Base-by-base conservation (phyloP, 2,329 filamentous ascomycete genomes). In the Harringtonia aguacate region DNA sequence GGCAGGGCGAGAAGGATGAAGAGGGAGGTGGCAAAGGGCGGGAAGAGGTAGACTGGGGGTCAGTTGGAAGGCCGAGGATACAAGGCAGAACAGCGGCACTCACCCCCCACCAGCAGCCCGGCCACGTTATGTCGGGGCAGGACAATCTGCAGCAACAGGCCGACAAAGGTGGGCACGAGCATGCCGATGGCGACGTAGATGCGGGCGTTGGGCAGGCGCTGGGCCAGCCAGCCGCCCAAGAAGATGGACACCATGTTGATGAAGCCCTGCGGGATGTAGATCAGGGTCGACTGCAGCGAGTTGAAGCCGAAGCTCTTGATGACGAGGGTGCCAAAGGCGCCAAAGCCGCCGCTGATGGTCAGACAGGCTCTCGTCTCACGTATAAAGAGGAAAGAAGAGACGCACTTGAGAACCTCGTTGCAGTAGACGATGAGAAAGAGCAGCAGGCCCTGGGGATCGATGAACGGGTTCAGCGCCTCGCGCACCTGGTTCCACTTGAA, bases 401-500 rank as follows among this genome's bases (percentile, higher is more conserved):
- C 24, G 10, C 24, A 27, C 24, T 51, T 54, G 30, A 36, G 9
- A 8, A 28, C 21, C 15, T 39, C 36, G 24, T 39, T 39, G 27
- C 14, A 29, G 36, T 21, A 20, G 15, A 28, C 17, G 24, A 17
- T 18, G 15, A 39, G 21, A 20, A 39, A 39, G 22, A 39, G 36
- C 36, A 39, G 36, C 36, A n/a, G 18, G 22, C 14, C 36, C 21
- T 39, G 36, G 13, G 36, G 20, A 20, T 39, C 36, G 8, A 13
- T 7, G 10, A 18, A 21, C n/a, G 35, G 35, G 35, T 36, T 28
- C 21, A 41, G 17, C 4, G 56, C 55, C 38, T 58, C 55, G 4
- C 46, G 22, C 3, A 56, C 40, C 46, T 67, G 64, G 1, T 47
- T 18, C 3, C 36, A 41, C 20, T 41, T 41, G 39, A 41, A 18